Percentiles rank a stretch among this genome's conserved stretches.
Evolutionary conservation across 306 rosid genomes (phyloP).

Genomic region (Glycine soja): DNA sequence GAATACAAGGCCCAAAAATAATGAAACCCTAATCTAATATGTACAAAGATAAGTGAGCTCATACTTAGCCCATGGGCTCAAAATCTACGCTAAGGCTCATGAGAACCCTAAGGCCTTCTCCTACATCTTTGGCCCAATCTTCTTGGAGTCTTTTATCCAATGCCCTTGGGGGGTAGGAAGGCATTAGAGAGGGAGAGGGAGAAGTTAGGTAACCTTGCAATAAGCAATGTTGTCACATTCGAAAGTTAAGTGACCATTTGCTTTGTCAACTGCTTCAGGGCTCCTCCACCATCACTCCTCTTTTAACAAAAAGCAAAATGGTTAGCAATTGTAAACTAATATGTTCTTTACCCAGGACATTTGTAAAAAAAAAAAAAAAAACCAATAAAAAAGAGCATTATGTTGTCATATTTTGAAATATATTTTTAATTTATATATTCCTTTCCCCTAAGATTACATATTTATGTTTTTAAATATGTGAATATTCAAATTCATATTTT

Average conservation of each 20-base stretch:
- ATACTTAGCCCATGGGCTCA: no score
- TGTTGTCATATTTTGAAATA: neutral
- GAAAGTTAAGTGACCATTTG: conserved; percentile 82
- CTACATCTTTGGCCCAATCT: no score
- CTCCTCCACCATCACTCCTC: conserved; percentile 91
- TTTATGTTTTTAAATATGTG: neutral
- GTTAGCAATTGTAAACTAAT: neutral
- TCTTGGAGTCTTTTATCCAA: no score
- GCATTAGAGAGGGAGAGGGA: no score
- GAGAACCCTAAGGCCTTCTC: no score
- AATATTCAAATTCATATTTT: neutral
- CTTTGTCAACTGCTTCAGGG: conserved; percentile 76
- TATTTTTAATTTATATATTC: neutral
- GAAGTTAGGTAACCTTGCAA: conserved; percentile 73
- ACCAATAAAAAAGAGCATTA: neutral
- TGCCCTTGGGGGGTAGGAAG: no score
- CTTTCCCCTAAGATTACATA: no score
- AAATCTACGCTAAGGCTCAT: no score
- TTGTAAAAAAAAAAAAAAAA: no score
- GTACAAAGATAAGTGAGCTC: no score
- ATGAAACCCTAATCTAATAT: no score
- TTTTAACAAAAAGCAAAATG: neutral
- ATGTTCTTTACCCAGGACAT: neutral
- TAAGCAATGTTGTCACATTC: conserved; percentile 80
- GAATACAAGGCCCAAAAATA: no score